phyloP scores from a whole-genome alignment of 805 yeast species.

The Ogataea haglerorum region DNA sequence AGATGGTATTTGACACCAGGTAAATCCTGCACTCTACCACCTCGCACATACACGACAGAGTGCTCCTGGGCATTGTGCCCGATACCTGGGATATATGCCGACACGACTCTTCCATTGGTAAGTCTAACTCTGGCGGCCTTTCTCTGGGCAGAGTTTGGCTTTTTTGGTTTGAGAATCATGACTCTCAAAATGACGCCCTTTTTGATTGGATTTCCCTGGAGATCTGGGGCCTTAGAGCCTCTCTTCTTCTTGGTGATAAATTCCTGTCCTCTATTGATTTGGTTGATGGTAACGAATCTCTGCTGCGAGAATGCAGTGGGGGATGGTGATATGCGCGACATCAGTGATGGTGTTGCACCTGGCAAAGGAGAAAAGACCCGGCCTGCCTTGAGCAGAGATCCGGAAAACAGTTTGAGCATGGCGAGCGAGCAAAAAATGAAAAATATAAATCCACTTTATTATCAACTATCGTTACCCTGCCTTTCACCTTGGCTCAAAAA shows the following conservation, averaged over 20 bases:
- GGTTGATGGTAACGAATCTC: constrained; percentile 71
- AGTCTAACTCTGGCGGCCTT: constrained; percentile 94
- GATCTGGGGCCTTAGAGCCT: constrained; percentile 70
- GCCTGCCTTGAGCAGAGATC: background rate
- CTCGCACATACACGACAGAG: constrained; percentile 91
- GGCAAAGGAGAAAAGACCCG: background rate
- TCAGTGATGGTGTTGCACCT: background rate
- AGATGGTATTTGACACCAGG: constrained; percentile 97
- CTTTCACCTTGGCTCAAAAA: background rate
- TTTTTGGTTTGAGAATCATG: constrained; percentile 94
- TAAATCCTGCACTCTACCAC: constrained; percentile 97
- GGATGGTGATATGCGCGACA: background rate
- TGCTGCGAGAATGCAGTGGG: constrained; percentile 31
- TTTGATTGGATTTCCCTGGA: constrained; percentile 76
- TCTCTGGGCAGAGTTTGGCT: constrained; percentile 97
- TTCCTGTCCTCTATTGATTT: constrained; percentile 64
- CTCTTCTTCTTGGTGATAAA: constrained; percentile 36
- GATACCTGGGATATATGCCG: constrained; percentile 96
- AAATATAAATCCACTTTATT: background rate
- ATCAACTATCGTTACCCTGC: background rate
- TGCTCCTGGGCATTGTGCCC: constrained; percentile 99
- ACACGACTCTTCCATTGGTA: constrained; percentile 81
- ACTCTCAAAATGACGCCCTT: constrained; percentile 94
- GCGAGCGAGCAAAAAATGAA: background rate
- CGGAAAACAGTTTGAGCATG: background rate